Evolutionary conservation across 2,329 filamentous ascomycete species (phyloP).

Genomic region (Fusarium chlamydosporum): DNA sequence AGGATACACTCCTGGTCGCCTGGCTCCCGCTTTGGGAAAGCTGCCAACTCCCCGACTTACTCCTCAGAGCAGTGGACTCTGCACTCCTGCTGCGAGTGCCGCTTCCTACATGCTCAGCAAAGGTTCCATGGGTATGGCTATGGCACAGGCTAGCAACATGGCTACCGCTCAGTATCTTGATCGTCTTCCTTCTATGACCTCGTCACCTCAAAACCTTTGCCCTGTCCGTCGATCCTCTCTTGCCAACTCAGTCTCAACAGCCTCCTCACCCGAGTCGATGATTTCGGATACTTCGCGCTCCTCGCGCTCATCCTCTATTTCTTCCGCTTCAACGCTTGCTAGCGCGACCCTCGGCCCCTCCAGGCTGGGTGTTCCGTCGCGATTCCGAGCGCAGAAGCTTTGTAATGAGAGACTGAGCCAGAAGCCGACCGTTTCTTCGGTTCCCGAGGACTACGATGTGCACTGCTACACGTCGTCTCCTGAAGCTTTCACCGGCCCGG

Average conservation of each 20-base stretch:
- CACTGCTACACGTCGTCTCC: slow-evolving; percentile 67
- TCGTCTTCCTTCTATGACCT: slow-evolving; percentile 65
- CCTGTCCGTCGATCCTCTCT: slow-evolving; percentile 72
- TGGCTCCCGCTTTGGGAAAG: slow-evolving; percentile 67
- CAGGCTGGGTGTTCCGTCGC: slow-evolving; percentile 70
- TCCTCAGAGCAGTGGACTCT: slow-evolving; percentile 68
- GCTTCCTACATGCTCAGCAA: slow-evolving; percentile 65
- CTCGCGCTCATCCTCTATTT: slow-evolving; percentile 75
- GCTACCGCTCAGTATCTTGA: slow-evolving; percentile 66
- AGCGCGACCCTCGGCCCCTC: slow-evolving; percentile 70
- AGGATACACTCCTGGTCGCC: slow-evolving; percentile 61
- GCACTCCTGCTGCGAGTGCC: slow-evolving; percentile 72
- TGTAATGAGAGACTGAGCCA: slow-evolving; percentile 68
- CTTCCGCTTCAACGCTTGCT: slow-evolving; percentile 71
- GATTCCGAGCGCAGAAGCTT: slow-evolving; percentile 72
- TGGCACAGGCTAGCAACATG: slow-evolving; percentile 67
- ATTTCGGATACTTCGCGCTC: slow-evolving; percentile 73
- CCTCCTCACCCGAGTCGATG: slow-evolving; percentile 77
- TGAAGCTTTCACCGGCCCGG: slow-evolving; percentile 68
- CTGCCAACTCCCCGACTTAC: slow-evolving; percentile 72
- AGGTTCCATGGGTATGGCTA: slow-evolving; percentile 70
- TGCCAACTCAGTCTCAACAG: slow-evolving; percentile 73
- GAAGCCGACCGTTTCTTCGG: slow-evolving; percentile 68
- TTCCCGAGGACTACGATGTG: slow-evolving; percentile 70
- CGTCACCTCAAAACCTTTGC: slow-evolving; percentile 67